Base-by-base conservation (phyloP, 2,329 filamentous ascomycete genomes). In the Ophiostoma ips region DNA sequence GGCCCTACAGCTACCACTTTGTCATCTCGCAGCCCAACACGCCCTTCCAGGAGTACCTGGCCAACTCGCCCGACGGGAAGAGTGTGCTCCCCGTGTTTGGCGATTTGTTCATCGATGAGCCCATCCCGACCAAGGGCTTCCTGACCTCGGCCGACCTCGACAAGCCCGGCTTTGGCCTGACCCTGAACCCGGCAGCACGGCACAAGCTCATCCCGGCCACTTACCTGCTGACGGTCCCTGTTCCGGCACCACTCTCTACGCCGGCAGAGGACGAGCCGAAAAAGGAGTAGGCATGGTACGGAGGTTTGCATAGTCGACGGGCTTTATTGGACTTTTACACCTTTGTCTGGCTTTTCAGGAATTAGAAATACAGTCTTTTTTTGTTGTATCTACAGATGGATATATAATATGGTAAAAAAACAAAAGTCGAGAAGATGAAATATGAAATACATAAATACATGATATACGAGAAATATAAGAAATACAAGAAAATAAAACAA, bases 1-100 rank as follows among this genome's bases (percentile, higher is more conserved):
- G 89, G 1, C 86, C 89, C 3, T 95, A 95, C 70, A 92, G 86
- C 60, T 95, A 95, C 68, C 89, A 95, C 68, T 95, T 94, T 62
- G 89, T 95, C 57, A 83, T 95, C 54, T 94, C 87, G 41, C 89
- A 95, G 67, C 79, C 86, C 55, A 94, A 95, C 69, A 86, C 84
- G 13, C 89, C 89, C 5, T 95, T 95, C 75, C 89, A 95, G 66
- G 89, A 95, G 67, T 95, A 95, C 62, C 76, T 95, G 21, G 89
- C 89, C 58, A 95, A 95, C 69, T 94, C 87, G 2, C 79, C 88
- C 1, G 88, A 95, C 60, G 89, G 89, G 46, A 86, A 87, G 71
- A 88, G 81, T 55, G 89, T 95, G 16, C 70, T 90, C 55, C 89
- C 89, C 2, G 89, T 95, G 7, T 95, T 95, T 65, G 89, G 89